These are phyloP conservation scores for Caloboletus firmus DNA, from an alignment of 1,284 basidiomycete species.

Conservation along the genomic window DNA sequence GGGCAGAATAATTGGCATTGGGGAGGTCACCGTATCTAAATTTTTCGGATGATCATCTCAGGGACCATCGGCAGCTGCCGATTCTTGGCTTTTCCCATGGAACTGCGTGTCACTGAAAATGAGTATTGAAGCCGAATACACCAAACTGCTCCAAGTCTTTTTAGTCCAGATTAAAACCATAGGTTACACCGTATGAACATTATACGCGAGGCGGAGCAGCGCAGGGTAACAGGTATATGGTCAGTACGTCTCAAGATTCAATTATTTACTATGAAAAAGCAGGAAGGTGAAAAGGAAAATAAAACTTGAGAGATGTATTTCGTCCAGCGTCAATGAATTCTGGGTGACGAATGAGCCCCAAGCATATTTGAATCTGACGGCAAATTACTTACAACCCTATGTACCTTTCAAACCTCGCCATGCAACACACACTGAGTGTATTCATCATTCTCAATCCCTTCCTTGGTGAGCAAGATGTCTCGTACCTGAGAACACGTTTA, in stretches of 20 bases:
- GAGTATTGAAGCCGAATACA: too few species aligned
- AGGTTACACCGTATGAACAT: too few species aligned
- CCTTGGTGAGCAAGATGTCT: constrained; percentile 65
- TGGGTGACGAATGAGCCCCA: background rate
- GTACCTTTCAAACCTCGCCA: constrained; percentile 39
- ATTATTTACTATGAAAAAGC: background rate
- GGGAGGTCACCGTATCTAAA: too few species aligned
- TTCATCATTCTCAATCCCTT: constrained; percentile 47
- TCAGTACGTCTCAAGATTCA: background rate
- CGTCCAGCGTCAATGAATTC: background rate
- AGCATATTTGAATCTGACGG: background rate
- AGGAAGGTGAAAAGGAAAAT: background rate
- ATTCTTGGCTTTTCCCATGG: too few species aligned
- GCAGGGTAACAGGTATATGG: background rate
- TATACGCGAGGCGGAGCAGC: background rate
- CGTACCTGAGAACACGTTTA: constrained; percentile 57
- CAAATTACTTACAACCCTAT: background rate
- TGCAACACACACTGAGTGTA: constrained; percentile 54
- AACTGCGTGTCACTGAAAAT: too few species aligned
- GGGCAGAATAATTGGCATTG: background rate
- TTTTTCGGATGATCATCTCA: too few species aligned
- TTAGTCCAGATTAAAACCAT: too few species aligned
- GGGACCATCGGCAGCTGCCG: background rate
- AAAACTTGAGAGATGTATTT: background rate
- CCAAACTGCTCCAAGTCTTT: too few species aligned